Evolutionary conservation across 805 yeast species (phyloP).

Genomic region (Ogataea angusta): DNA sequence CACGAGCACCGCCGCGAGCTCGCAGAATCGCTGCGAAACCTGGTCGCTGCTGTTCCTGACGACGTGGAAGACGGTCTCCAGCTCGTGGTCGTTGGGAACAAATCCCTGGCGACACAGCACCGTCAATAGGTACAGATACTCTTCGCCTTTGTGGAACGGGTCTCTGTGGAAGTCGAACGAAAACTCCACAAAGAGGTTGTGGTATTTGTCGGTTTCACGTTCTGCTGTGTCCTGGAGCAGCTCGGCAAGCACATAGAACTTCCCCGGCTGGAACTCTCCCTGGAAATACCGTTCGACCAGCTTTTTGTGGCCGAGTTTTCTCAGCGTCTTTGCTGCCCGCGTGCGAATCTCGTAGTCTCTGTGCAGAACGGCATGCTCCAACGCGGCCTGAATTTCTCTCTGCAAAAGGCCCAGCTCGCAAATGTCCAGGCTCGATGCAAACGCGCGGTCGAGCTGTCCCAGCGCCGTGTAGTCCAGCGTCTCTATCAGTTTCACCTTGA

Average conservation of each 20-base stretch:
- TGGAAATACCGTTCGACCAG: neutral
- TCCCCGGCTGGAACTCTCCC: neutral
- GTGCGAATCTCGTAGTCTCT: constrained; percentile 42
- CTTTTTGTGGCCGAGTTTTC: neutral
- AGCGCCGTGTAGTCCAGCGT: constrained; percentile 49
- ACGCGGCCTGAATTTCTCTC: constrained; percentile 29
- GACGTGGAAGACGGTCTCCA: constrained; percentile 28
- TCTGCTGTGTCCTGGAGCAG: constrained; percentile 7
- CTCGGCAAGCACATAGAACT: constrained; percentile 24
- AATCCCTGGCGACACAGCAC: constrained; percentile 9
- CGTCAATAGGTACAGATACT: constrained; percentile 26
- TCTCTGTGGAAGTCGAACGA: constrained; percentile 36
- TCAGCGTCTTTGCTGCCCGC: constrained; percentile 40
- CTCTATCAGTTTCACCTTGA: constrained; percentile 54
- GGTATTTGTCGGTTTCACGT: constrained; percentile 6
- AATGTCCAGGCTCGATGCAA: constrained; percentile 19
- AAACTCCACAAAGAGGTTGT: constrained; percentile 7
- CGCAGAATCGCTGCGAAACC: constrained; percentile 30
- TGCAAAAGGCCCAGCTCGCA: constrained; percentile 15
- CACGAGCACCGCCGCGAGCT: constrained; percentile 20
- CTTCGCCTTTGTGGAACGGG: constrained; percentile 37
- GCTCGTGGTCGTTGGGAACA: constrained; percentile 11
- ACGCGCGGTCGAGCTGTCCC: constrained; percentile 43
- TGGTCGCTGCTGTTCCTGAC: constrained; percentile 25
- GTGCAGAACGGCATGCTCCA: constrained; percentile 34